Percentiles rank a stretch among this genome's conserved stretches.
Evolutionary conservation across 225 moss, liverwort and hornwort genomes (phyloP).

Genomic region (Marchantia polymorpha): DNA sequence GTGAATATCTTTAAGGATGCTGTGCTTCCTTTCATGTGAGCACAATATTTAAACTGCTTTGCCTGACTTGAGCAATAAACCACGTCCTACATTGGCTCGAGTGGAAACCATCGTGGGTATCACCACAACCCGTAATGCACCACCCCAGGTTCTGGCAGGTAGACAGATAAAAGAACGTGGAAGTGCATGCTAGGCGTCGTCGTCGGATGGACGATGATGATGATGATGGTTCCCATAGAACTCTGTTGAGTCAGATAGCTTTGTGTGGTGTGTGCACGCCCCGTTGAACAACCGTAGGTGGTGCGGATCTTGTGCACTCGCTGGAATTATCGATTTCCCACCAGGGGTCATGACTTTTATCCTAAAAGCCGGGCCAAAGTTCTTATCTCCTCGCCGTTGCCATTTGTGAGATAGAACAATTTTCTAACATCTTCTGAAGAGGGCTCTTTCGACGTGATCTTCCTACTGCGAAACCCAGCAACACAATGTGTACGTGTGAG

Average conservation of each 20-base stretch:
- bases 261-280: not conserved
- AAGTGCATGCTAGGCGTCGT: not conserved
- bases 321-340: conserved; percentile 14
- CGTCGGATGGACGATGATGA: too few species aligned
- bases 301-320: conserved; percentile 11
- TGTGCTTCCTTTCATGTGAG: not conserved
- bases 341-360: conserved; percentile 2
- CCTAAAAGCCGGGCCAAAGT: conserved; percentile 69
- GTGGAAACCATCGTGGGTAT: not conserved
- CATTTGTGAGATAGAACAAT: conserved; percentile 83
- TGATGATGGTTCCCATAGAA: not conserved
- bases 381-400: conserved; percentile 88
- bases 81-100: not conserved
- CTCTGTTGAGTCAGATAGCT: not conserved
- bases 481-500: not conserved
- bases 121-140: not conserved
- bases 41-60: not conserved
- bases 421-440: conserved; percentile 68
- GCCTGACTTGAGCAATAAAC: not conserved
- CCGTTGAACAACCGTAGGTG: not conserved
- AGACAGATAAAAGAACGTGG: not conserved
- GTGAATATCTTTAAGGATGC: too few species aligned
- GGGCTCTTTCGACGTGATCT: conserved; percentile 60
- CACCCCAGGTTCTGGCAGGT: not conserved
- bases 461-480: conserved; percentile 51